phyloP scores from a whole-genome alignment of 2,329 filamentous ascomycete genomes.

The Fusarium stilboides region DNA sequence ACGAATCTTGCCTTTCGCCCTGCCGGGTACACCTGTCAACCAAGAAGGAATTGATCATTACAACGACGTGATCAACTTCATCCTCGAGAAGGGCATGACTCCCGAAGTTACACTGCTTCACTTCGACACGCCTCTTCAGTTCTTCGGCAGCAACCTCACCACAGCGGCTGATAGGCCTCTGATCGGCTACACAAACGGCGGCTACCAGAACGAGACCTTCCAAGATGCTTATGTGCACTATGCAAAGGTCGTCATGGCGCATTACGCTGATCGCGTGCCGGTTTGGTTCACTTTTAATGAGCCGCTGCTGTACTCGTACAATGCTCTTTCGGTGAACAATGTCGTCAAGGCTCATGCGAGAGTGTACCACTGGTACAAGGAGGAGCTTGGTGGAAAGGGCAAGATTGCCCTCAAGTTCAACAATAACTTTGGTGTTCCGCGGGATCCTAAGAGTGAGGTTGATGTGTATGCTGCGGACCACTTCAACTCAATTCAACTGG shows the following conservation, averaged over 20 bases:
- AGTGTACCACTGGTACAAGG: slow-evolving; percentile 68
- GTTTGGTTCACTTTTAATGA: slow-evolving; percentile 70
- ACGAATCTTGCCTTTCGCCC: slow-evolving; percentile 66
- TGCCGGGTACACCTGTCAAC: slow-evolving; percentile 67
- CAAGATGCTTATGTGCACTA: slow-evolving; percentile 68
- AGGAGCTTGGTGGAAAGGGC: slow-evolving; percentile 66
- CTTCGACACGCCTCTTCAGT: slow-evolving; percentile 63
- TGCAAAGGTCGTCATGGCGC: slow-evolving; percentile 65
- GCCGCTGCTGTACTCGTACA: slow-evolving; percentile 60
- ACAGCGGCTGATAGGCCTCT: slow-evolving; percentile 41
- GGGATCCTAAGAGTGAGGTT: slow-evolving; percentile 55
- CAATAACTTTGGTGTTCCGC: slow-evolving; percentile 66
- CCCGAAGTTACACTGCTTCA: slow-evolving; percentile 66
- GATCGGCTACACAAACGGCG: slow-evolving; percentile 60
- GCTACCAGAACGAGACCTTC: slow-evolving; percentile 63
- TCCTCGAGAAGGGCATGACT: slow-evolving; percentile 64
- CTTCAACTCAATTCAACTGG: slow-evolving; percentile 64
- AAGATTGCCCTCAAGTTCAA: slow-evolving; percentile 66
- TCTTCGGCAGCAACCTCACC: slow-evolving; percentile 56
- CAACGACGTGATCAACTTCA: slow-evolving; percentile 67
- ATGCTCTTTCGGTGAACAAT: slow-evolving; percentile 57
- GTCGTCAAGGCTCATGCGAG: slow-evolving; percentile 65
- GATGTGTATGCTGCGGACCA: slow-evolving; percentile 63
- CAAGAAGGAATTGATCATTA: slow-evolving; percentile 67
- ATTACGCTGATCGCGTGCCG: slow-evolving; percentile 66